These are phyloP conservation scores for Coemansia sp. DNA, from an alignment of 192 early-diverging fungal species.

Conservation along the genomic window DNA sequence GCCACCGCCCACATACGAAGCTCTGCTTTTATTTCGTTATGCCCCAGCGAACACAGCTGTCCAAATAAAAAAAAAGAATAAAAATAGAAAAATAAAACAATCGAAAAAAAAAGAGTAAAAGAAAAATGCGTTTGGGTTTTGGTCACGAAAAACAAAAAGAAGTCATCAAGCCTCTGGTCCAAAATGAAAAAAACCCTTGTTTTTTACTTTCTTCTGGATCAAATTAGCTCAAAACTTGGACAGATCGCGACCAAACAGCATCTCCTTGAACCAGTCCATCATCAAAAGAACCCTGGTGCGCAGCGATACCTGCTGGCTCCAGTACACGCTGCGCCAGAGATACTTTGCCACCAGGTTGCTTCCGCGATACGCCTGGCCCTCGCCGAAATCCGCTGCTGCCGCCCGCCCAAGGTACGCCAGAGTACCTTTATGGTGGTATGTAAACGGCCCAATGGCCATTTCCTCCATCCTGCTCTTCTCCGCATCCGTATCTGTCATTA, in stretches of 20 bases:
- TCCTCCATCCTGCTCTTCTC: slow-evolving; percentile 12
- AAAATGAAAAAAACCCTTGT: slow-evolving; percentile 57
- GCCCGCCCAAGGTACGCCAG: slow-evolving; percentile 67
- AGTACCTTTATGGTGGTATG: slow-evolving; percentile 66
- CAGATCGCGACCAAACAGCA: slow-evolving; percentile 86
- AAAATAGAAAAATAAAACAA: slow-evolving; percentile 5
- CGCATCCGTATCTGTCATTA: background rate
- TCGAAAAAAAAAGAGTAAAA: background rate
- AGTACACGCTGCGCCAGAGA: slow-evolving; percentile 55
- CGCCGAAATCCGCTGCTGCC: slow-evolving; percentile 54
- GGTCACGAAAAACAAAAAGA: too few relatives aligned
- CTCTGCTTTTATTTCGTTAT: background rate
- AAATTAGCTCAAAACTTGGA: slow-evolving; percentile 66
- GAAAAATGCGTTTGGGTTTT: background rate
- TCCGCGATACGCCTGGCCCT: slow-evolving; percentile 41
- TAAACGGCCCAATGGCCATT: slow-evolving; percentile 56
- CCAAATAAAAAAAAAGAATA: slow-evolving; percentile 9
- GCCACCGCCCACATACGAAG: background rate
- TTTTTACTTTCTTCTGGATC: slow-evolving; percentile 83
- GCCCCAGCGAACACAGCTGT: background rate
- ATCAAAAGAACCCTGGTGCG: slow-evolving; percentile 78
- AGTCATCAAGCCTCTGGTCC: background rate
- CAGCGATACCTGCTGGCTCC: slow-evolving; percentile 62
- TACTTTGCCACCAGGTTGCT: slow-evolving; percentile 54
- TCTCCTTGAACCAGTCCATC: slow-evolving; percentile 90